Evolutionary conservation across 2,329 filamentous ascomycete genomes (phyloP).

Genomic region (Venturia effusa): DNA sequence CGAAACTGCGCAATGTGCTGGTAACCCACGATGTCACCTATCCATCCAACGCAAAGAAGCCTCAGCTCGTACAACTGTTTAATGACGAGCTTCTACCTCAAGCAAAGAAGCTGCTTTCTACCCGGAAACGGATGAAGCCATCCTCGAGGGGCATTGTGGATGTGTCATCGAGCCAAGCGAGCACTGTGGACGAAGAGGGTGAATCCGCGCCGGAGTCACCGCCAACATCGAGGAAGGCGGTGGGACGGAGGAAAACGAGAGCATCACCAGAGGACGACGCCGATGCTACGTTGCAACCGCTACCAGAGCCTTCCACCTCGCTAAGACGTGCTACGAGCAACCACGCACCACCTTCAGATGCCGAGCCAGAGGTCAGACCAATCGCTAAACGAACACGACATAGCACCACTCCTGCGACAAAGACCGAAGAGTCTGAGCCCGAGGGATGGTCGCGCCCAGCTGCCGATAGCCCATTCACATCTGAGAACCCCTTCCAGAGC

Average conservation of each 20-base stretch:
- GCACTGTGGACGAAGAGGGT: slow-evolving; percentile 44
- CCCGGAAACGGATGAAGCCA: slow-evolving; percentile 68
- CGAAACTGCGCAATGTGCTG: slow-evolving; percentile 80
- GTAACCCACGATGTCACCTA: slow-evolving; percentile 81
- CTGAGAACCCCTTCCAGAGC: slow-evolving; percentile 89
- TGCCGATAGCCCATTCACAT: slow-evolving; percentile 62
- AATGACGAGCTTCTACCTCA: slow-evolving; percentile 68
- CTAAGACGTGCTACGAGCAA: slow-evolving; percentile 4
- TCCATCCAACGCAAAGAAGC: slow-evolving; percentile 83
- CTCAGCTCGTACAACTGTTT: slow-evolving; percentile 76
- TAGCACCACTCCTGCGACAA: slow-evolving; percentile 29
- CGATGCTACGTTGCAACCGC: slow-evolving; percentile 4
- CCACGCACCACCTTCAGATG: slow-evolving; percentile 16
- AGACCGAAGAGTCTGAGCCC: slow-evolving; percentile 39
- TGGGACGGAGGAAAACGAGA: not conserved
- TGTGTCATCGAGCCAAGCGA: slow-evolving; percentile 54
- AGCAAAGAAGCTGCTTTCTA: slow-evolving; percentile 62
- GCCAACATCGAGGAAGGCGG: not conserved
- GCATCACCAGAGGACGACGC: not conserved
- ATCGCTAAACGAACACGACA: slow-evolving; percentile 26
- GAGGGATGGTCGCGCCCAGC: slow-evolving; percentile 31
- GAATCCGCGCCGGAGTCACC: slow-evolving; percentile 15
- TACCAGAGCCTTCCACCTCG: not conserved
- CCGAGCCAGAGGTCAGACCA: slow-evolving; percentile 24
- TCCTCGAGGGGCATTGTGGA: slow-evolving; percentile 76